phyloP scores from a whole-genome alignment of 164 flowering plant genomes.

The Annona squamosa region DNA sequence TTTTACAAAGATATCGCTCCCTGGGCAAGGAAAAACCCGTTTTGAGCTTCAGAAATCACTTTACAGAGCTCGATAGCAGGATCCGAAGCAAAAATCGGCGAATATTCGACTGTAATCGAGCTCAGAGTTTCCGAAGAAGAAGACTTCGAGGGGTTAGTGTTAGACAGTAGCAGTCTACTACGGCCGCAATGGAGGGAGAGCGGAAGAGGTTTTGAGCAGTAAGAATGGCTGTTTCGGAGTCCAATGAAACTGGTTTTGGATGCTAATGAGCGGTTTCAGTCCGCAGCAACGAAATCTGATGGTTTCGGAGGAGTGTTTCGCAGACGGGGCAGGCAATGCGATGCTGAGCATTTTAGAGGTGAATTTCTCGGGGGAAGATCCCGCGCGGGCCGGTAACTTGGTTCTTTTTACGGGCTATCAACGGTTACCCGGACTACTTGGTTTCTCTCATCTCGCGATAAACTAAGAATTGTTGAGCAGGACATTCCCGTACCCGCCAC shows the following conservation, averaged over 20 bases:
- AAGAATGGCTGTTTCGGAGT: neutral
- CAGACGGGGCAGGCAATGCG: neutral
- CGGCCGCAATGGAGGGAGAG: neutral
- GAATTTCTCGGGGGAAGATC: constrained; percentile 1
- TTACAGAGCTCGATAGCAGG: neutral
- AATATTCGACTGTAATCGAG: neutral
- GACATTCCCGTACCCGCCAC: too few species aligned
- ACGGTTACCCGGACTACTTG: neutral
- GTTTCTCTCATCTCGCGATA: neutral
- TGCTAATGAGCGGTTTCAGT: neutral
- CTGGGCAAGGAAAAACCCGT: neutral
- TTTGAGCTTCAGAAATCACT: neutral
- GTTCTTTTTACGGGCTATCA: constrained; percentile 4
- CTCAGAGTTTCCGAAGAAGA: neutral
- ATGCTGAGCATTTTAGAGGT: constrained; percentile 6
- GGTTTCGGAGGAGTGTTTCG: neutral
- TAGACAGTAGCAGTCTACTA: neutral
- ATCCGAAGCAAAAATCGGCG: neutral
- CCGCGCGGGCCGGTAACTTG: neutral
- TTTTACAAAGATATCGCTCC: neutral
- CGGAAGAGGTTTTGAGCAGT: neutral
- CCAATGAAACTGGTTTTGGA: neutral
- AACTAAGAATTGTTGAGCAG: too few species aligned
- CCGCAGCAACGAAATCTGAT: neutral
- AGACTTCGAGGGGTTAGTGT: neutral